Conservation (phyloP, 192 early-diverging fungal species). For the Bifiguratus adelaidae region DNA sequence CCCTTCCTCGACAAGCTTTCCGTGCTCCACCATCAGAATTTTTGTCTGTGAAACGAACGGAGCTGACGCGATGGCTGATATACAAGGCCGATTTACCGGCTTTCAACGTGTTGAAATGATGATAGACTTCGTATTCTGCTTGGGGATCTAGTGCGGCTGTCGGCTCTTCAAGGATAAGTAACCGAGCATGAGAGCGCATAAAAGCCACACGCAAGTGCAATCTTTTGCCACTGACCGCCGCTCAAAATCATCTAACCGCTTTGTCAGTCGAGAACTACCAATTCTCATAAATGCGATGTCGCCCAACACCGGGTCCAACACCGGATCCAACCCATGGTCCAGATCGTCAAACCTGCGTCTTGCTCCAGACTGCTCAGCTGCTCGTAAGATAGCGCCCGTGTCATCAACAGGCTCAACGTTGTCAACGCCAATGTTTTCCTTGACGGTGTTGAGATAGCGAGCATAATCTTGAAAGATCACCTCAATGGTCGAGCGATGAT, state of each 20-base stretch:
- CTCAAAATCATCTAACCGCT: constrained; percentile 58
- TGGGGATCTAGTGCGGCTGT: constrained; percentile 70
- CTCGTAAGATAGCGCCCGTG: constrained; percentile 58
- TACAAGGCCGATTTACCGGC: constrained; percentile 71
- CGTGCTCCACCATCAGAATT: background rate
- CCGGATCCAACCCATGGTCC: constrained; percentile 74
- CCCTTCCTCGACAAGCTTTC: background rate
- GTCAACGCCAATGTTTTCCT: background rate
- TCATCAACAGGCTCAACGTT: constrained; percentile 71
- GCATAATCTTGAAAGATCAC: constrained; percentile 63
- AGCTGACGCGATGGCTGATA: constrained; percentile 80
- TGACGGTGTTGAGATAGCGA: background rate
- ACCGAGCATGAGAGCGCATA: constrained; percentile 68
- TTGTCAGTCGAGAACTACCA: constrained; percentile 71
- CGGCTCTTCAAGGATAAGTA: constrained; percentile 82
- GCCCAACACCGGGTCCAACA: no score
- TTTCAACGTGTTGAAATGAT: constrained; percentile 64
- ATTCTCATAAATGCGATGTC: no score
- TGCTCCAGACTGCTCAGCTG: constrained; percentile 50
- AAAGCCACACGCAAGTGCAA: constrained; percentile 84
- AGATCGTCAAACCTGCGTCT: constrained; percentile 67
- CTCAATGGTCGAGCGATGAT: constrained; percentile 58
- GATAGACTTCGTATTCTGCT: constrained; percentile 72
- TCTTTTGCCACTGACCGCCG: constrained; percentile 85
- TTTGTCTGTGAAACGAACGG: constrained; percentile 63